Evolutionary conservation across 768 basidiomycete genomes (phyloP), one percentile per base, ranked within the genome.

Genomic region (Gyrodon lividus): DNA sequence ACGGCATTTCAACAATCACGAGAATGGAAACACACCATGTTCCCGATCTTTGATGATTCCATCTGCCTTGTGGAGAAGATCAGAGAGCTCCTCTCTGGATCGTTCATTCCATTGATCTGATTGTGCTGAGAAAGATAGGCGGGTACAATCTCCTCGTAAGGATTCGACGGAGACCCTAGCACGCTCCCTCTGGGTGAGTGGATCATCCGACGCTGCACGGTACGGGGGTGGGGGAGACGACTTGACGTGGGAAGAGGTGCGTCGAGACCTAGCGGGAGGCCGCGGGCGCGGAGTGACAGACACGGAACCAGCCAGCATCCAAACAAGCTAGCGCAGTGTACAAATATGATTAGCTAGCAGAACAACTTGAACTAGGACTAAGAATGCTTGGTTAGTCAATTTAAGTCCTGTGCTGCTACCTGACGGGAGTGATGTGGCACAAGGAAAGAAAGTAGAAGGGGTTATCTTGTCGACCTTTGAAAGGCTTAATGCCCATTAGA

Each of bases 11-110:
- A 20, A 23, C 39, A 52, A 41, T 46, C 30, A 17, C 53, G 24
- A n/a, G 12, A 56, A 12, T 12, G 50, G 49, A 48, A 40, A 69
- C 83, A 44, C 64, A 88, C 91, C 89, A 56, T 78, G 79, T 70
- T 89, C 89, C 34, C 90, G 76, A 52, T 84, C 82, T 64, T 82
- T 86, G 57, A 93, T 91, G 43, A 92, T 73, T 52, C 74, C 81
- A 56, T 87, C 86, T 0, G 89, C 91, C 64, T 84, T 83, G 40
- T 82, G 70, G 31, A 93, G 77, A 38, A 92, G 73, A 38, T 78
- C 77, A 4, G 83, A 76, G 40, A 93, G 76, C 59, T 90, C 87
- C 59, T 86, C 88, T 34, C 82, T 77, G n/a, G 87, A 87, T 61
- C 73, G 79, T 56, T 84, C 85, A 52, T 77, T 74, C 84, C 83